These are phyloP conservation scores for Yueomyces sinensis DNA, from an alignment of 805 yeast genomes.

Conservation along the genomic window DNA sequence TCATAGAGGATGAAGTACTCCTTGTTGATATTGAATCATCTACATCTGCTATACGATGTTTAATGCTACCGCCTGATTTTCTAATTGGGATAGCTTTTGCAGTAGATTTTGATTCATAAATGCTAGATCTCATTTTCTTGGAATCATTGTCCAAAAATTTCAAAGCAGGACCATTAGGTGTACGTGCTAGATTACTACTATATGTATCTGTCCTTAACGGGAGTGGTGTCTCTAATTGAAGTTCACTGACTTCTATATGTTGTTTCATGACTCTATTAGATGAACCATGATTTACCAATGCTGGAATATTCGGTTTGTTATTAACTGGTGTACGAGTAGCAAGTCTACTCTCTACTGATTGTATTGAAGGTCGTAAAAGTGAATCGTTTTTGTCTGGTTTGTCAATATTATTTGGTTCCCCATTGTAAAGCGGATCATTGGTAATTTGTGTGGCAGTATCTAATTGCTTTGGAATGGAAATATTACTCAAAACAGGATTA, in stretches of 20 bases:
- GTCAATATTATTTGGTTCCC: background rate
- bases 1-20: slow-evolving; percentile 28
- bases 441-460: background rate
- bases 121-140: slow-evolving; percentile 21
- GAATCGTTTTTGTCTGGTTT: background rate
- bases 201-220: background rate
- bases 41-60: slow-evolving; percentile 13
- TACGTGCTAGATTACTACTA: background rate
- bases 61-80: slow-evolving; percentile 4
- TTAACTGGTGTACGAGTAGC: background rate
- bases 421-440: background rate
- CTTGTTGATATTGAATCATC: slow-evolving; percentile 25
- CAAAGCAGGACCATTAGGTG: slow-evolving; percentile 4
- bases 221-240: background rate
- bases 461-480: slow-evolving; percentile 11
- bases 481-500: slow-evolving; percentile 19
- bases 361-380: background rate
- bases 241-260: background rate
- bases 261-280: no score
- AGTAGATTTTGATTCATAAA: slow-evolving; percentile 22
- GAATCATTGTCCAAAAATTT: slow-evolving; percentile 15
- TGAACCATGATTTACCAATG: background rate
- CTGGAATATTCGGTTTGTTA: background rate
- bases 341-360: background rate
- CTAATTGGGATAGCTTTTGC: slow-evolving; percentile 23